Evolutionary conservation across 768 basidiomycete genomes (phyloP), one percentile per base, ranked within the genome.

Genomic region (Sutorius australiensis): DNA sequence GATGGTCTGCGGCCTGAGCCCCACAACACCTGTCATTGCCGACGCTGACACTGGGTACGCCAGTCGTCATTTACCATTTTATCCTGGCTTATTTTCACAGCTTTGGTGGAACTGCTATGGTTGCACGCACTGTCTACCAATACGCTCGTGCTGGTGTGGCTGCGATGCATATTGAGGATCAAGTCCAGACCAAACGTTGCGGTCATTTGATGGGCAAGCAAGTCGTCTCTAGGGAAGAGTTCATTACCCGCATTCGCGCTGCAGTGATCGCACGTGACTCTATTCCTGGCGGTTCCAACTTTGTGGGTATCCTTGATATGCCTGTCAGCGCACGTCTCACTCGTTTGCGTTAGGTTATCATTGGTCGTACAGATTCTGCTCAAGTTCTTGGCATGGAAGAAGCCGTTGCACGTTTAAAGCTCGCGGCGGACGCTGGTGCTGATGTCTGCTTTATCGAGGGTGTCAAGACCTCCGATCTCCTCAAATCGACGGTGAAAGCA

Each of bases 371-470:
- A 3, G 87, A 89, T 65, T 86, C 86, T 2, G 86, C 86, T 1
- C 87, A 89, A 64, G 85, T 84, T 7, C 75, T 87, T 28, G 87
- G 87, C 28, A 88, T 88, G 86, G 86, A 89, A 24, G 87, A 89
- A 68, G 87, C 87, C 0, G 51, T 87, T 46, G 69, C 62, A 9
- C 80, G 87, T 28, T 73, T 89, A 53, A 80, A 84, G 66, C 76
- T 89, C 19, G 87, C 87, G 9, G 79, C 85, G 0, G 84, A 83
- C 53, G 83, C 79, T 10, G 87, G 87, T 30, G 87, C 87, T 0
- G 87, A 90, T 61, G 86, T 87, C 12, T 89, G 86, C 67, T 91
- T 90, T 69, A 88, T 89, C 33, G 87, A 89, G 66, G 87, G 88
- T 38, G 86, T 89, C 28, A 81, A 81, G 67, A 85, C 80, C 2